A percentile compares a stretch with the other conserved stretches of the same genome.
Evolutionary conservation across 495 filamentous ascomycete species (phyloP).

Genomic region (Daldinia childiae): DNA sequence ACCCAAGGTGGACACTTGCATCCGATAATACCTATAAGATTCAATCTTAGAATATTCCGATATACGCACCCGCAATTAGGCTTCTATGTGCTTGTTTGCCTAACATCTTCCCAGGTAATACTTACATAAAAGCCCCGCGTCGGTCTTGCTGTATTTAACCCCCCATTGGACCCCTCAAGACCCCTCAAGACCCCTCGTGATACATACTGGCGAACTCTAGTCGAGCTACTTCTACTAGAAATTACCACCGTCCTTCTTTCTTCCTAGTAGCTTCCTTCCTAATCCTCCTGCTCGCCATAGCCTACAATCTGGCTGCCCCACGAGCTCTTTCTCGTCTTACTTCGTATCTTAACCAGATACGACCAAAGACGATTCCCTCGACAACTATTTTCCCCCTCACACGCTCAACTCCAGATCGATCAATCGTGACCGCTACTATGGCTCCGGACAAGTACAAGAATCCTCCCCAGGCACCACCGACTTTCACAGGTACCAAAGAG

Average conservation of each 20-base stretch:
- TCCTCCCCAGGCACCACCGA: constrained; percentile 85
- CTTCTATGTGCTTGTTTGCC: background rate
- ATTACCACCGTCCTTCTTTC: constrained; percentile 46
- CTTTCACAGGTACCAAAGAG: constrained; percentile 83
- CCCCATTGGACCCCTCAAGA: constrained; percentile 16
- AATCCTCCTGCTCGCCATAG: constrained; percentile 67
- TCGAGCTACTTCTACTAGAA: constrained; percentile 42
- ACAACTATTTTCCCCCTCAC: constrained; percentile 19
- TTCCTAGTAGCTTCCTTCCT: constrained; percentile 63
- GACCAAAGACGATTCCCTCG: constrained; percentile 45
- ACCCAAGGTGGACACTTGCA: constrained; percentile 29
- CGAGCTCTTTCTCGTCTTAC: constrained; percentile 71
- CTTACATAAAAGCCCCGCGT: constrained; percentile 15
- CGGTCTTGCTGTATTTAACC: background rate
- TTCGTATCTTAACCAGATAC: constrained; percentile 66
- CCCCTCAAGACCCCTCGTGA: constrained; percentile 28
- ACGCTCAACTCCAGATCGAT: constrained; percentile 22
- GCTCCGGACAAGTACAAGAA: constrained; percentile 63
- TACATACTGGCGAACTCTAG: constrained; percentile 30
- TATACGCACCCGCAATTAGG: constrained; percentile 22
- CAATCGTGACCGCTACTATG: constrained; percentile 44
- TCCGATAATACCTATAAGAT: constrained; percentile 22
- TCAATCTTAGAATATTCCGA: constrained; percentile 14
- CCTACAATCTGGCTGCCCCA: constrained; percentile 81
- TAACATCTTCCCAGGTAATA: constrained; percentile 1